Evolutionary conservation across 768 basidiomycete species (phyloP).

Genomic region (Boletus tomentosulus): DNA sequence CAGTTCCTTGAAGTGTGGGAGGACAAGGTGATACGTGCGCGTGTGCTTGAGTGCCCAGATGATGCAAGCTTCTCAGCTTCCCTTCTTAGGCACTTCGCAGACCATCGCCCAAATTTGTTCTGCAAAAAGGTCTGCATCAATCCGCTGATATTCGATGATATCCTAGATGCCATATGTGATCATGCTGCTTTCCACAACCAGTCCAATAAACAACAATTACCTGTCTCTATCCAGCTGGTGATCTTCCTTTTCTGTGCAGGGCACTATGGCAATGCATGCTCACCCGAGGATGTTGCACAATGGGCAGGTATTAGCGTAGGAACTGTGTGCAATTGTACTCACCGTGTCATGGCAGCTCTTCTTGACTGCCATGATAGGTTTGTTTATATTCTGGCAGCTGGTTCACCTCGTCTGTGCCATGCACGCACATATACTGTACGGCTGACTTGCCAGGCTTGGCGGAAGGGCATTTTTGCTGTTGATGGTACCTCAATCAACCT

Average conservation of each 20-base stretch:
- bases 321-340: background rate
- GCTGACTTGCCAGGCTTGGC: background rate
- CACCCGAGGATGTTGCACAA: too few relatives aligned
- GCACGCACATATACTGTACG: too few relatives aligned
- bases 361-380: background rate
- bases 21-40: too few relatives aligned
- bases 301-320: too few relatives aligned
- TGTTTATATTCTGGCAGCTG: background rate
- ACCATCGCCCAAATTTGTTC: too few relatives aligned
- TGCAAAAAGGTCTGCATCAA: too few relatives aligned
- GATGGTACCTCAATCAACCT: background rate
- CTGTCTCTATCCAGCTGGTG: background rate
- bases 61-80: too few relatives aligned
- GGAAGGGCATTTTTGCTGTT: background rate
- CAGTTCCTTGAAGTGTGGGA: too few relatives aligned
- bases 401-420: too few relatives aligned
- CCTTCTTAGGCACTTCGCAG: too few relatives aligned
- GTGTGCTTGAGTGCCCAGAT: too few relatives aligned
- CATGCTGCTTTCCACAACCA: background rate
- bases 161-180: background rate
- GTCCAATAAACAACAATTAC: background rate
- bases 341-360: background rate
- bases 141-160: background rate
- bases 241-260: background rate
- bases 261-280: background rate